Conservation (phyloP, 1,284 basidiomycete species). For the Vanrija sp. region DNA sequence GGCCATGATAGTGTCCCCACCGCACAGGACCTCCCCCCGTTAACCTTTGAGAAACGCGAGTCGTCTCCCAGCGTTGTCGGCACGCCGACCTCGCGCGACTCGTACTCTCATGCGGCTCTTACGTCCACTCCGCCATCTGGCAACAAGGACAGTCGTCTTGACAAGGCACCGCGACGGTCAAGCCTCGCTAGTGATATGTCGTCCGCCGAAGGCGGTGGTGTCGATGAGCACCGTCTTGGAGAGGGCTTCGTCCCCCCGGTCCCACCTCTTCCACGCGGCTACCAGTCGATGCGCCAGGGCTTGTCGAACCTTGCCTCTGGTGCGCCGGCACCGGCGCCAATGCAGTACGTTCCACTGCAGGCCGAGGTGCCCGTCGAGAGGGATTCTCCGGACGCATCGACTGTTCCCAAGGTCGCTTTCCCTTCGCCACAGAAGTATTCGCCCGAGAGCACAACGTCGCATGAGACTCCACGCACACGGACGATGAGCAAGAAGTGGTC, state of each 20-base stretch:
- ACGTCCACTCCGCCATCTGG: constrained; percentile 57
- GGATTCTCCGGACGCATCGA: not conserved
- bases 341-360: constrained; percentile 10
- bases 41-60: constrained; percentile 60
- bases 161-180: constrained; percentile 26
- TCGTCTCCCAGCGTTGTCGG: constrained; percentile 82
- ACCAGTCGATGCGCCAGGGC: constrained; percentile 56
- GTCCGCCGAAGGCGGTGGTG: constrained; percentile 30
- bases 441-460: constrained; percentile 7
- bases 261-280: constrained; percentile 91
- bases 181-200: constrained; percentile 83
- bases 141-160: constrained; percentile 53
- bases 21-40: constrained; percentile 11
- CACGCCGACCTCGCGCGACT: constrained; percentile 41
- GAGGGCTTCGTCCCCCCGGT: constrained; percentile 76
- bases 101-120: constrained; percentile 55
- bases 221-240: constrained; percentile 42
- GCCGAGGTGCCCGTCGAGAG: not conserved
- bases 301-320: constrained; percentile 16
- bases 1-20: constrained; percentile 1
- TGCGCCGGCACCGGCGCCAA: constrained; percentile 4
- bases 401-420: constrained; percentile 2
- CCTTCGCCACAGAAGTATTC: constrained; percentile 11
- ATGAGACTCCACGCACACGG: constrained; percentile 10
- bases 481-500: constrained; percentile 86